These are phyloP conservation scores for Boletus insuetus DNA, from an alignment of 768 basidiomycete species.

Conservation along the genomic window DNA sequence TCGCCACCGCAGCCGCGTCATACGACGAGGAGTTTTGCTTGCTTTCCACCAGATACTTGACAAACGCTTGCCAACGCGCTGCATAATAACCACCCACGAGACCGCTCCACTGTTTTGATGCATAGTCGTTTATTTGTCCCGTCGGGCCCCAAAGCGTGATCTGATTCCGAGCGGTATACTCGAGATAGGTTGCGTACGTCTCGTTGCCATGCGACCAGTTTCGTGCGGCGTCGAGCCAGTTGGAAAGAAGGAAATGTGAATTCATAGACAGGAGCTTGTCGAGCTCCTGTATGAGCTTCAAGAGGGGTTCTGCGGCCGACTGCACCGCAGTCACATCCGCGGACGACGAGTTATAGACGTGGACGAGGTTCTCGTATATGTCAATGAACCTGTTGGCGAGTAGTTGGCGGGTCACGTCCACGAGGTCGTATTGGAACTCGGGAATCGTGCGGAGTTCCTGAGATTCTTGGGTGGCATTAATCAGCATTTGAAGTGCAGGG, in stretches of 20 bases:
- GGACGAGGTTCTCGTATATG: conserved; percentile 31
- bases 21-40: conserved; percentile 33
- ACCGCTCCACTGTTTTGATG: conserved; percentile 43
- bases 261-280: conserved; percentile 35
- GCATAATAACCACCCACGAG: conserved; percentile 38
- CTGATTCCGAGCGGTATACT: conserved; percentile 41
- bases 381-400: conserved; percentile 38
- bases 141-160: conserved; percentile 43
- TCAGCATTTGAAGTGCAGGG: conserved; percentile 72
- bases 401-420: conserved; percentile 39
- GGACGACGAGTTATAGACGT: conserved; percentile 24
- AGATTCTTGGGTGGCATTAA: conserved; percentile 29
- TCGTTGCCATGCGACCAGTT: conserved; percentile 29
- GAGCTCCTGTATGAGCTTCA: conserved; percentile 32
- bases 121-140: conserved; percentile 42
- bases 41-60: conserved; percentile 29
- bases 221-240: conserved; percentile 36
- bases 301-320: conserved; percentile 26
- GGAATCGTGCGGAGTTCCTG: conserved; percentile 20
- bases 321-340: conserved; percentile 21
- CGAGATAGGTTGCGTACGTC: conserved; percentile 35
- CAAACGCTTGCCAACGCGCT: conserved; percentile 35
- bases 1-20: conserved; percentile 21
- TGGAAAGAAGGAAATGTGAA: conserved; percentile 32
- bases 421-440: conserved; percentile 40